Conservation (phyloP, 768 basidiomycete genomes). For the Kwoniella dendrophila region DNA sequence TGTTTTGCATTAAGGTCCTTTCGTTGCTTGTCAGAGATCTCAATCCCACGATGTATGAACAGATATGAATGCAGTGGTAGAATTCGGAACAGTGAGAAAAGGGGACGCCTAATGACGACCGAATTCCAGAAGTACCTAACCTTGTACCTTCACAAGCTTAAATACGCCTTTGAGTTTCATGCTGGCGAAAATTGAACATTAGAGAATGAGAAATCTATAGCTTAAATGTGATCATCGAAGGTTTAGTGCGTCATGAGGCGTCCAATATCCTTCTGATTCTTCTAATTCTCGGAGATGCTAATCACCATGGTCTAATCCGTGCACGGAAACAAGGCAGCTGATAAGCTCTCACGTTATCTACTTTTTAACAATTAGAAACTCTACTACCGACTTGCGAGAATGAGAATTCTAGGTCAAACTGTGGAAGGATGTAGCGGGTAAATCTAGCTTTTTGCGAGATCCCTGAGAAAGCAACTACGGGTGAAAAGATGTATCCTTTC, state of each 20-base stretch:
- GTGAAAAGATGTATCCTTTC: too few species aligned
- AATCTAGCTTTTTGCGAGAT: slow-evolving; percentile 7
- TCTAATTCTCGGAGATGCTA: too few species aligned
- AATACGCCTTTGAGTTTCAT: background rate
- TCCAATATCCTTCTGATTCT: background rate
- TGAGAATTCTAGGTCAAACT: background rate
- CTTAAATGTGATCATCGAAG: background rate
- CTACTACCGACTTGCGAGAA: background rate
- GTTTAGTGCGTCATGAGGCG: slow-evolving; percentile 14
- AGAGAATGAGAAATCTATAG: background rate
- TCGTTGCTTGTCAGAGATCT: too few species aligned
- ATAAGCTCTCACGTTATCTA: too few species aligned
- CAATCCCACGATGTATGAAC: too few species aligned
- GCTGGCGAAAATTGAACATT: background rate
- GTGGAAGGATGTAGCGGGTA: slow-evolving; percentile 20
- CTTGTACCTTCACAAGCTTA: slow-evolving; percentile 6
- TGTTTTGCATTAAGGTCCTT: too few species aligned
- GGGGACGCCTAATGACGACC: slow-evolving; percentile 3
- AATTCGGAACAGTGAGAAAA: background rate
- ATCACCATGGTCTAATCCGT: too few species aligned
- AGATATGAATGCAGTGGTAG: background rate
- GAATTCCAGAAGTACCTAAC: background rate
- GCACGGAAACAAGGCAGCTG: too few species aligned
- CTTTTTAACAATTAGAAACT: too few species aligned
- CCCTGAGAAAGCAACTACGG: background rate